A percentile compares a stretch with the other conserved stretches of the same genome.
These are phyloP conservation scores for Citrus mangshanensis DNA, from an alignment of 345 rosid species.

Conservation along the genomic window DNA sequence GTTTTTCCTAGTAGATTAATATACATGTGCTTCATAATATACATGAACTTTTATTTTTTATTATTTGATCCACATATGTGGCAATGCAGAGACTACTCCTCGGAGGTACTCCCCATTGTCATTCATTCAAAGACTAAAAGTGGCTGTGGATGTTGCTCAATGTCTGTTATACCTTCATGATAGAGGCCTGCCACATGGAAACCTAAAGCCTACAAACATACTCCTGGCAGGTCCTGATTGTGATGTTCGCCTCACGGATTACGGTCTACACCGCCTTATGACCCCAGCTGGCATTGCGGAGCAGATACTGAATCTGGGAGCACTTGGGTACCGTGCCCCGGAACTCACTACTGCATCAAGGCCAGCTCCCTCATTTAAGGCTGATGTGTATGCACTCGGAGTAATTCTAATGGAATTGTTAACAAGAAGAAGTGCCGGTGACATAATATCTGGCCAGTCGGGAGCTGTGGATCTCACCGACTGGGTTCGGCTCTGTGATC, in stretches of 20 bases:
- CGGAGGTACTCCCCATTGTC: conserved; percentile 76
- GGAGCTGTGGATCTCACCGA: conserved; percentile 91
- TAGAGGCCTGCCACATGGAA: conserved; percentile 78
- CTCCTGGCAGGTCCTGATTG: conserved; percentile 56
- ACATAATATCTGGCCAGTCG: conserved; percentile 91
- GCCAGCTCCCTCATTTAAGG: conserved; percentile 65
- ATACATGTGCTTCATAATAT: not conserved
- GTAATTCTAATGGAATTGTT: conserved; percentile 89
- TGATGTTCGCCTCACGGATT: conserved; percentile 58
- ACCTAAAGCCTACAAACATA: conserved; percentile 83
- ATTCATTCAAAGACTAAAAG: conserved; percentile 74
- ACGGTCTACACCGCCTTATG: conserved; percentile 87
- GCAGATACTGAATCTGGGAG: conserved; percentile 85
- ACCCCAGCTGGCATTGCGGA: conserved; percentile 77
- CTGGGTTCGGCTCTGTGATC: conserved; percentile 81
- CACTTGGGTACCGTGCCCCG: conserved; percentile 90
- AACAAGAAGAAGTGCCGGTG: conserved; percentile 86
- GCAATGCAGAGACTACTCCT: conserved; percentile 80
- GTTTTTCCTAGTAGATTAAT: not conserved
- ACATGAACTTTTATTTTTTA: not conserved
- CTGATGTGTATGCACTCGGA: conserved; percentile 84
- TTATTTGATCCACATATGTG: conserved; percentile 5
- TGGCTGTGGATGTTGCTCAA: conserved; percentile 72
- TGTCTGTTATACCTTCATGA: conserved; percentile 81
- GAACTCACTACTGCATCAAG: conserved; percentile 70